Base-by-base conservation (phyloP, 352 stramenopile genomes). In the Globisporangium uncinulatum region DNA sequence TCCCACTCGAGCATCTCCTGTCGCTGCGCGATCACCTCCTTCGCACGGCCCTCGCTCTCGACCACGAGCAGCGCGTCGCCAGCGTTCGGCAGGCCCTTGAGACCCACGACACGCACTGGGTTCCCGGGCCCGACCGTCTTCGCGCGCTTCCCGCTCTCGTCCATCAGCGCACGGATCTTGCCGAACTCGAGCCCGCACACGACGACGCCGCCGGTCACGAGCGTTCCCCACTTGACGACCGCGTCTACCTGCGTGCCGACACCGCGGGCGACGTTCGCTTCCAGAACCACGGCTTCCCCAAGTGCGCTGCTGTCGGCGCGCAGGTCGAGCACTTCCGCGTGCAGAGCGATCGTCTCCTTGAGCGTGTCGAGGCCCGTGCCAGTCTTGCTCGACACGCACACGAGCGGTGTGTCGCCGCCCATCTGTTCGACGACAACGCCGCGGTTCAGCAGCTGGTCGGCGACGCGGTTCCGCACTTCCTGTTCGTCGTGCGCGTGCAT, bases 211-310 rank as follows among this genome's bases (percentile, higher is more conserved):
- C 97, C 97, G 44, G 96, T 85, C 54, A 86, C 82, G 42, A 99
- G 73, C n/a, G 94, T 97, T 55, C 97, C 97, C 75, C 96, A 98
- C 70, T 98, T 97, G 39, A 99, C 92, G 51, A 99, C 88, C 29
- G 88, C 85, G 50, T 98, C 97, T 24, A 98, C 92, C 50, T 98
- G 88, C 44, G 91, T 95, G 53, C 97, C 97, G 4, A 99, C 80
- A 17, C 85, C 96, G 42, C 88, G 87, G 63, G 97, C 87, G n/a
- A 99, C 75, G 51, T 88, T 92, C 8, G 94, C 92, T 69, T 99
- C 97, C 17, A 99, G 74, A 32, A 99, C 94, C 37, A 98, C 86
- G 37, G 92, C 96, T 63, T 99, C 92, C 15, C 95, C 96, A 15
- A 79, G 57, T 36, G 74, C 70, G 54, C 94, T 70, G 4, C 74